Evolutionary conservation across 2,329 filamentous ascomycete genomes (phyloP).

Genomic region (Venturia oleaginea): DNA sequence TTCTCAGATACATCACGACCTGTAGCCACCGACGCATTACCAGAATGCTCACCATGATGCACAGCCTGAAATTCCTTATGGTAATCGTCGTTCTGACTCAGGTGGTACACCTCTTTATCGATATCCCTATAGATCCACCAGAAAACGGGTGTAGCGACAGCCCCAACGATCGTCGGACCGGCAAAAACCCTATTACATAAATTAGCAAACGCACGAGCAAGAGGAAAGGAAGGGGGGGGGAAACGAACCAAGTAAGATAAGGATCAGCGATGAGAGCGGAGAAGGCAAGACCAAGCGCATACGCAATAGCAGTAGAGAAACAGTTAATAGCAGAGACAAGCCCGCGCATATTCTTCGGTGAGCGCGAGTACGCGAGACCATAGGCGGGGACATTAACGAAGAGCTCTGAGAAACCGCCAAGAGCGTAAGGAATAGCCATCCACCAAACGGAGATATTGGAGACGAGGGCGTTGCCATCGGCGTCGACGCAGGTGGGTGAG

Average conservation of each 20-base stretch:
- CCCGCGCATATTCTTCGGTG: slow-evolving; percentile 44
- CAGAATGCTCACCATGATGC: neutral
- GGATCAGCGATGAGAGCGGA: slow-evolving; percentile 8
- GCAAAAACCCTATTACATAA: neutral
- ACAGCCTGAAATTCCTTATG: neutral
- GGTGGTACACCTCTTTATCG: slow-evolving; percentile 5
- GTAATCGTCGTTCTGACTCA: neutral
- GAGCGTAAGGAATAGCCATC: slow-evolving; percentile 11
- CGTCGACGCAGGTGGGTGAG: slow-evolving; percentile 2
- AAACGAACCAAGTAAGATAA: slow-evolving; percentile 6
- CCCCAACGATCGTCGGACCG: slow-evolving; percentile 6
- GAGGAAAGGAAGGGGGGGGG: no score
- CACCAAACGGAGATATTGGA: slow-evolving; percentile 9
- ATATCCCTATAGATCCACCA: slow-evolving; percentile 7
- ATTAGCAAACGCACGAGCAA: neutral
- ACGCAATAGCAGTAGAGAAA: slow-evolving; percentile 39
- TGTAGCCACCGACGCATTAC: neutral
- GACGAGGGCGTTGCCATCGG: neutral
- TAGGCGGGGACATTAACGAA: slow-evolving; percentile 44
- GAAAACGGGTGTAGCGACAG: slow-evolving; percentile 2
- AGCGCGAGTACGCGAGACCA: slow-evolving; percentile 44
- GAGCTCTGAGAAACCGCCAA: slow-evolving; percentile 8
- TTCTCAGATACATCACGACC: neutral
- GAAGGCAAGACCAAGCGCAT: slow-evolving; percentile 35
- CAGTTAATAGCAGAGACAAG: slow-evolving; percentile 43